Conservation (phyloP, 768 basidiomycete genomes). For the Boletus tomentosulus region DNA sequence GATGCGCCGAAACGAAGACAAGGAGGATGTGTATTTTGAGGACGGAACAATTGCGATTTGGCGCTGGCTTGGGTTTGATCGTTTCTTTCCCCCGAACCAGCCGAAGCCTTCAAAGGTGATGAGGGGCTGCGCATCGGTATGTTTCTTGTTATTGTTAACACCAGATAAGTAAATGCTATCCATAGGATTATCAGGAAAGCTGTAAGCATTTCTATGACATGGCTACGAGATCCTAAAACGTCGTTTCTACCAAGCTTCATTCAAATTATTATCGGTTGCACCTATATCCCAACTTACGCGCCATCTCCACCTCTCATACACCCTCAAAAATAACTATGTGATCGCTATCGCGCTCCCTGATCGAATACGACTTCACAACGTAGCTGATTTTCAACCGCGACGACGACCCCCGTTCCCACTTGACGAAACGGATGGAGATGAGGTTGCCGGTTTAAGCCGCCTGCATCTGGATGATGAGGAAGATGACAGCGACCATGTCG, state of each 20-base stretch:
- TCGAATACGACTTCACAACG: slow-evolving; percentile 43
- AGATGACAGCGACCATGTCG: slow-evolving; percentile 19
- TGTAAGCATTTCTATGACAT: slow-evolving; percentile 40
- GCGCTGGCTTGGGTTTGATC: slow-evolving; percentile 63
- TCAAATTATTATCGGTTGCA: slow-evolving; percentile 53
- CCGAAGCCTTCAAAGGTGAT: slow-evolving; percentile 35
- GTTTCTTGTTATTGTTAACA: slow-evolving; percentile 13
- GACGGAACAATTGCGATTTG: slow-evolving; percentile 56
- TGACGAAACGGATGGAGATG: slow-evolving; percentile 24
- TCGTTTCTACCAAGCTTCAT: slow-evolving; percentile 47
- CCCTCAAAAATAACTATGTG: slow-evolving; percentile 49
- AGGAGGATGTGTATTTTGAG: slow-evolving; percentile 29
- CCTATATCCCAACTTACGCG: slow-evolving; percentile 38
- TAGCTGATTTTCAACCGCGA: slow-evolving; percentile 43
- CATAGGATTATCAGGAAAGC: slow-evolving; percentile 73
- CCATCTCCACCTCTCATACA: slow-evolving; percentile 41
- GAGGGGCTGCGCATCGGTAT: slow-evolving; percentile 59
- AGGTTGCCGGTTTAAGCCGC: slow-evolving; percentile 17
- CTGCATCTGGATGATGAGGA: slow-evolving; percentile 28
- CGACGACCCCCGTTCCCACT: slow-evolving; percentile 40
- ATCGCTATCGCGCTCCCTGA: slow-evolving; percentile 42
- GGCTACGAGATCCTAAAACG: slow-evolving; percentile 1
- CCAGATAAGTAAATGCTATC: slow-evolving; percentile 1
- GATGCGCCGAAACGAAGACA: slow-evolving; percentile 33
- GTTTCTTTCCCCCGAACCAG: slow-evolving; percentile 55